These are phyloP conservation scores for Phyllostachys edulis DNA, from an alignment of 176 grass and related monocot genomes.

Conservation along the genomic window DNA sequence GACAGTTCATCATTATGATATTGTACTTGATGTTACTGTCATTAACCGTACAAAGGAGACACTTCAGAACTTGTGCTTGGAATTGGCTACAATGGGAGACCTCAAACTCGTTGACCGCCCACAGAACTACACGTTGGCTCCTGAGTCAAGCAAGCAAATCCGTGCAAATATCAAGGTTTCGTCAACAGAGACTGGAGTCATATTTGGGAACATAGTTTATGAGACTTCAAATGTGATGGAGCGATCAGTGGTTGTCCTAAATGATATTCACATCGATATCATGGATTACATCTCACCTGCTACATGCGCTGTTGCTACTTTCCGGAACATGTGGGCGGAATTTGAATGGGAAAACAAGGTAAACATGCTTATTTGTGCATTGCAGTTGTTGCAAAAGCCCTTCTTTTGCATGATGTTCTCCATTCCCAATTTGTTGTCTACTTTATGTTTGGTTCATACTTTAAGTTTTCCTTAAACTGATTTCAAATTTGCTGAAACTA, in stretches of 20 bases:
- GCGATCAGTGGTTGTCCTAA: slow-evolving; percentile 59
- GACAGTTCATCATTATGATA: slow-evolving; percentile 69
- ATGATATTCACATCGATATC: slow-evolving; percentile 73
- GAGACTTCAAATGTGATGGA: slow-evolving; percentile 67
- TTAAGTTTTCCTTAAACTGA: not conserved
- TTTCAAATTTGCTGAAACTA: not conserved
- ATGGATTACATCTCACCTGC: slow-evolving; percentile 75
- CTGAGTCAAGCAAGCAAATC: slow-evolving; percentile 61
- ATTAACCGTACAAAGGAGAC: slow-evolving; percentile 66
- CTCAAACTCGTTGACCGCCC: slow-evolving; percentile 64
- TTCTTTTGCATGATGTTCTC: not conserved
- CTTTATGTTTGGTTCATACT: not conserved
- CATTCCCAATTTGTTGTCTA: not conserved
- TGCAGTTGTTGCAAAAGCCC: not conserved
- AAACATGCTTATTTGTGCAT: slow-evolving; percentile 21
- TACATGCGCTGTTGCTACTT: slow-evolving; percentile 51
- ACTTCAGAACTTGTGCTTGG: slow-evolving; percentile 70
- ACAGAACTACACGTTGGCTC: slow-evolving; percentile 62
- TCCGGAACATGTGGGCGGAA: slow-evolving; percentile 74
- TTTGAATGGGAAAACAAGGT: slow-evolving; percentile 81
- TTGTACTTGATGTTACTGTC: slow-evolving; percentile 63
- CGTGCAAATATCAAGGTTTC: slow-evolving; percentile 68
- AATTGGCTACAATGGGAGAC: slow-evolving; percentile 66
- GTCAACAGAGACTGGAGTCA: slow-evolving; percentile 61
- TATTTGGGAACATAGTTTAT: slow-evolving; percentile 70